Conservation (phyloP, 2,329 filamentous ascomycete species). For the Hortaea werneckii region DNA sequence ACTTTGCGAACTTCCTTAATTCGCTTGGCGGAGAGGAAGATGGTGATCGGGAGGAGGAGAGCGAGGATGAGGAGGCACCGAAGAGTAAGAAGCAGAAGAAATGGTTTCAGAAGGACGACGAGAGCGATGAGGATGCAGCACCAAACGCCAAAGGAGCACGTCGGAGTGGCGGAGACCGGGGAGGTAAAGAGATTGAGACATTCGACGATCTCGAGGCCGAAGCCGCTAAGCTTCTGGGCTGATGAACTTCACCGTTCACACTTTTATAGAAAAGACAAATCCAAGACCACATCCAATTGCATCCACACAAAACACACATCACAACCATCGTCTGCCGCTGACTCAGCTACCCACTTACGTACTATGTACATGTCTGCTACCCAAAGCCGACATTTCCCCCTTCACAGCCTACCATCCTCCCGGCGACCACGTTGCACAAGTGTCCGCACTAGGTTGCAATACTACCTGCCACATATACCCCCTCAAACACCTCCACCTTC, state of each 20-base stretch:
- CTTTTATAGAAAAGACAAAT: not conserved
- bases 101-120: constrained; percentile 59
- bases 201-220: constrained; percentile 69
- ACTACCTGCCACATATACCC: too few species aligned
- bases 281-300: not conserved
- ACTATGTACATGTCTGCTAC: too few species aligned
- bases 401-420: too few species aligned
- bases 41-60: constrained; percentile 16
- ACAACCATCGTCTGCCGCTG: too few species aligned
- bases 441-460: too few species aligned
- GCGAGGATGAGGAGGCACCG: constrained; percentile 36
- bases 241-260: not conserved
- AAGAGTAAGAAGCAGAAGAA: constrained; percentile 53
- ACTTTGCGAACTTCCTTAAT: constrained; percentile 30
- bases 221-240: constrained; percentile 56
- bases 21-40: constrained; percentile 17
- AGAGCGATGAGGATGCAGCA: not conserved
- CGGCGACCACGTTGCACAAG: too few species aligned
- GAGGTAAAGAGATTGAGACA: constrained; percentile 58
- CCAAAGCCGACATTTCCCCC: too few species aligned
- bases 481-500: too few species aligned
- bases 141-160: constrained; percentile 36
- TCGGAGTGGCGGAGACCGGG: constrained; percentile 9
- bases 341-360: too few species aligned
- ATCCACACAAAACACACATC: too few species aligned